Conservation (phyloP, 2,329 filamentous ascomycete genomes). For the Aciculosporium take region DNA sequence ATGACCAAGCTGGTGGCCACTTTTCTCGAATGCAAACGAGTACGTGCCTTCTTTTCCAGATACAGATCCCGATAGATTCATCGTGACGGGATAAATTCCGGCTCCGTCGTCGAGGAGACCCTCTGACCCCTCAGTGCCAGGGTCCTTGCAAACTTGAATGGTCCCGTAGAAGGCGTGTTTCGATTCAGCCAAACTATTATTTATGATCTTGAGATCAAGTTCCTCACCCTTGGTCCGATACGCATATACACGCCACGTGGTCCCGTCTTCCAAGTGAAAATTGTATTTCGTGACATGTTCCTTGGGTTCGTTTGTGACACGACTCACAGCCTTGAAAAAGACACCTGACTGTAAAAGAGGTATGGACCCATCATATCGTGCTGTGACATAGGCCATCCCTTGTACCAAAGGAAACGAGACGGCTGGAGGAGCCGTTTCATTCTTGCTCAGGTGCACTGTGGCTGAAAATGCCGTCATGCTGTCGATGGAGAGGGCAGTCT, state of each 20-base stretch:
- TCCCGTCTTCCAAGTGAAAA: conserved; percentile 56
- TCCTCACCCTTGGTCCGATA: conserved; percentile 42
- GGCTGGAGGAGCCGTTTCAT: conserved; percentile 36
- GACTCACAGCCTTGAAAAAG: conserved; percentile 55
- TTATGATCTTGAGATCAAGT: conserved; percentile 53
- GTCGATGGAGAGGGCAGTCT: conserved; percentile 42
- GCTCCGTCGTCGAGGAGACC: conserved; percentile 58
- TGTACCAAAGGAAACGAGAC: conserved; percentile 76
- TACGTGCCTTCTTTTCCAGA: conserved; percentile 53
- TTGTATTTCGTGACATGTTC: conserved; percentile 62
- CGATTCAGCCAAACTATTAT: conserved; percentile 51
- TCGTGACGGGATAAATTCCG: conserved; percentile 57
- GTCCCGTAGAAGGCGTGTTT: conserved; percentile 56
- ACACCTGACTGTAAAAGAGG: conserved; percentile 63
- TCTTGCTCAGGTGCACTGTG: conserved; percentile 52
- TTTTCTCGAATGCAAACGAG: conserved; percentile 57
- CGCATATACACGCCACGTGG: conserved; percentile 69
- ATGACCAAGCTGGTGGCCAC: conserved; percentile 42
- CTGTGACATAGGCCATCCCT: conserved; percentile 80
- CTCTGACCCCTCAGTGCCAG: conserved; percentile 41
- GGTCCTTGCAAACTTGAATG: conserved; percentile 73
- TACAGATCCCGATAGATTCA: conserved; percentile 49
- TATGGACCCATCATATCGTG: conserved; percentile 52
- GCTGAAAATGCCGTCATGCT: conserved; percentile 43
- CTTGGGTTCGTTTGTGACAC: conserved; percentile 40